Evolutionary conservation across 108 stramenopile genomes (phyloP), one percentile per base, ranked within the genome.

Genomic region (Discostella pseudostelligera): DNA sequence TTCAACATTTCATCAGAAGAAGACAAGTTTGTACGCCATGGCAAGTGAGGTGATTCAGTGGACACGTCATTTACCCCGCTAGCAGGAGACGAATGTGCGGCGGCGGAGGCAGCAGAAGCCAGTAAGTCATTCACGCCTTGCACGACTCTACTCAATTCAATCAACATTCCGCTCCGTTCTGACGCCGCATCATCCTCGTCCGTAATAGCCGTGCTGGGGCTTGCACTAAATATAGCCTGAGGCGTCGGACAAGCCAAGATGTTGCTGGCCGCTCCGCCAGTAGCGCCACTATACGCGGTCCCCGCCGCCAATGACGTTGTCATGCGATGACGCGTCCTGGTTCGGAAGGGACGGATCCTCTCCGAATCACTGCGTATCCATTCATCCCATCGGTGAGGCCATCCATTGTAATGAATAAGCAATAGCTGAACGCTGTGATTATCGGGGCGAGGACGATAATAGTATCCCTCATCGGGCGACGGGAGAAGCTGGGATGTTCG

Each of bases 331-430:
- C 88, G 70, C 1, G 92, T 93, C 28, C 90, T 65, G 10, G 89
- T 89, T 20, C 95, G 84, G 72, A 96, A 96, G 4, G 90, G 95
- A 22, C 90, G 80, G 26, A 96, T 75, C n/a, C 95, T 72, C 45
- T 82, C 85, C 20, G 89, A 90, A 75, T 96, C 95, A 48, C 82
- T 83, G 2, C 90, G 70, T 37, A 96, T 87, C 94, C 94, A 97
- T 77, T 99, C 98, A 81, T 99, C 97, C 98, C 98, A 99, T 11
- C 97, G 87, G 36, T 86, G 79, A 1, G 98, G 97, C 98, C 98
- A 99, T 29, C 98, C 98, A 75, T 97, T 96, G 90, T 99, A 99
- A 74, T 97, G 96, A 44, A 99, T 87, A 19, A 86, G 72, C 24
- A 93, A 60, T 8, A 94, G 69, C 59, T 90, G 84, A 3, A 90